A percentile compares a stretch with the other conserved stretches of the same genome.
Conservation (phyloP, 371 early-diverging fungal species). For the Cokeromyces recurvatus region DNA sequence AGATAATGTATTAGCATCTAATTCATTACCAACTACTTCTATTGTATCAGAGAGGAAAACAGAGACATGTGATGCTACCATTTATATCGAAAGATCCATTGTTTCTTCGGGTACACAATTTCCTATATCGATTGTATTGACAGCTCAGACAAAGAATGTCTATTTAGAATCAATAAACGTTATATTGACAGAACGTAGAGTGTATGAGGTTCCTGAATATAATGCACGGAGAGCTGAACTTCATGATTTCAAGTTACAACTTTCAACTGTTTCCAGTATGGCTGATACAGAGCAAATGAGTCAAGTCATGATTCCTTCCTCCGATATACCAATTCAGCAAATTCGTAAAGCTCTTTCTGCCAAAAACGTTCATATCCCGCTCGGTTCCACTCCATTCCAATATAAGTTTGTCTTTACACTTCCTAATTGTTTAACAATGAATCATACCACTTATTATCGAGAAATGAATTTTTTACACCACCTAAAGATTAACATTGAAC, state of each 20-base stretch:
- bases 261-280: slow-evolving; percentile 24
- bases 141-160: slow-evolving; percentile 36
- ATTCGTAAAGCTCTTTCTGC: slow-evolving; percentile 27
- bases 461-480: slow-evolving; percentile 38
- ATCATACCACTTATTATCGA: slow-evolving; percentile 35
- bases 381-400: slow-evolving; percentile 31
- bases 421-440: slow-evolving; percentile 39
- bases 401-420: slow-evolving; percentile 37
- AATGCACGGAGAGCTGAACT: slow-evolving; percentile 31
- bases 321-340: slow-evolving; percentile 20
- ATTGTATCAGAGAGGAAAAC: slow-evolving; percentile 34
- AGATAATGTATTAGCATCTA: slow-evolving; percentile 24
- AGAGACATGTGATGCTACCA: slow-evolving; percentile 32
- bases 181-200: slow-evolving; percentile 29
- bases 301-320: slow-evolving; percentile 18
- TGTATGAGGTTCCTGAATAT: slow-evolving; percentile 42
- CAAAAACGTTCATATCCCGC: slow-evolving; percentile 42
- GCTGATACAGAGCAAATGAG: slow-evolving; percentile 13
- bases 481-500: slow-evolving; percentile 33
- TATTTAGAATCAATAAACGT: slow-evolving; percentile 30
- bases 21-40: slow-evolving; percentile 32
- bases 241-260: slow-evolving; percentile 32
- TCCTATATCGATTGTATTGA: slow-evolving; percentile 32
- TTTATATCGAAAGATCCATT: slow-evolving; percentile 41
- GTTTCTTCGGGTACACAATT: slow-evolving; percentile 46